Evolutionary conservation across 129 eudicot species (phyloP).

Genomic region (Arctium minus): DNA sequence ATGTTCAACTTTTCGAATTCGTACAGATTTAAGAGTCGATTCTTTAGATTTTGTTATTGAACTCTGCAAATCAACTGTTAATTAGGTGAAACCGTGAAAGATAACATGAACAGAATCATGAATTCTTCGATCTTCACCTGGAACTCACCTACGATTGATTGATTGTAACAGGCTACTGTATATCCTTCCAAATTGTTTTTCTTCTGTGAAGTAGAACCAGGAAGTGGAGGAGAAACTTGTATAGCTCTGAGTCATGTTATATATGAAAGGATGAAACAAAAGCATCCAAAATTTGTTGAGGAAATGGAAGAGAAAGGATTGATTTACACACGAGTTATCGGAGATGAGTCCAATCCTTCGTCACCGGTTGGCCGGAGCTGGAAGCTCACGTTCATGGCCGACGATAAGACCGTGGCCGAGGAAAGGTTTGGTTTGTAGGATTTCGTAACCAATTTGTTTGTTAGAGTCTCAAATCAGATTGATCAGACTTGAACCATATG

Average conservation of each 20-base stretch:
- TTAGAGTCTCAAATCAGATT: neutral
- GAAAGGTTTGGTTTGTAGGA: conserved; percentile 17
- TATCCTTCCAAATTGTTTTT: conserved; percentile 34
- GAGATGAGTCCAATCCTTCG: conserved; percentile 27
- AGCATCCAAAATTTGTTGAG: conserved; percentile 25
- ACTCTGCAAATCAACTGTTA: neutral
- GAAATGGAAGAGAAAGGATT: conserved; percentile 32
- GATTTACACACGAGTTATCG: conserved; percentile 19
- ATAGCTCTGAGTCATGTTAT: conserved; percentile 59
- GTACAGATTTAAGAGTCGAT: no score
- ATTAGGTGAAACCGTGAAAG: neutral
- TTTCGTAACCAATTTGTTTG: neutral
- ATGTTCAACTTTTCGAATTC: no score
- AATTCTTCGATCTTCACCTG: neutral
- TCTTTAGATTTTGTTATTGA: no score
- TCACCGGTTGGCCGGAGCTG: conserved; percentile 36
- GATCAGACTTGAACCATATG: neutral
- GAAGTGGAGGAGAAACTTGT: conserved; percentile 37
- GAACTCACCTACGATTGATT: neutral
- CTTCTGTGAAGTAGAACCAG: conserved; percentile 30
- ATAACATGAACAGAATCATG: neutral
- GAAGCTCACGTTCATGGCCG: conserved; percentile 29
- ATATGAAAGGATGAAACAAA: conserved; percentile 49
- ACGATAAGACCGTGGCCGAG: conserved; percentile 23
- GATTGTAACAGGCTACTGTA: conserved; percentile 14